Conservation (phyloP, 352 stramenopile species). For the Globisporangium recalcitrans region DNA sequence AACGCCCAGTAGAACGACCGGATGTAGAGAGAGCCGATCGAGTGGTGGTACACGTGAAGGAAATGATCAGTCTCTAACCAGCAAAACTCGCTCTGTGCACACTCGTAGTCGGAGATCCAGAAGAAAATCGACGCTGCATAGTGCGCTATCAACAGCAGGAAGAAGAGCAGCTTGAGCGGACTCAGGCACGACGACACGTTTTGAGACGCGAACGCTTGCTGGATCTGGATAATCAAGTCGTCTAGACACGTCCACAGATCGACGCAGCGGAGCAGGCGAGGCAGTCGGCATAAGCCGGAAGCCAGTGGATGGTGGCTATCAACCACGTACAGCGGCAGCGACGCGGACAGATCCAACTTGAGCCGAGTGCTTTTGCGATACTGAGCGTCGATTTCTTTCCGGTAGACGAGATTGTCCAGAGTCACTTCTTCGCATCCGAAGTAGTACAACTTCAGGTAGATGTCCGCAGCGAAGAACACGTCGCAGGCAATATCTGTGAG, state of each 20-base stretch:
- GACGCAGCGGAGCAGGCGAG: constrained; percentile 45
- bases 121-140: constrained; percentile 70
- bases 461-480: constrained; percentile 41
- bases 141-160: constrained; percentile 56
- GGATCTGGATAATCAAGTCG: constrained; percentile 59
- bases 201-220: constrained; percentile 58
- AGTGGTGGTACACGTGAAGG: constrained; percentile 54
- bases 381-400: constrained; percentile 24
- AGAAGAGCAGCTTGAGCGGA: constrained; percentile 62
- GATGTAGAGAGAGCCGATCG: constrained; percentile 43
- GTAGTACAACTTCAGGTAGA: constrained; percentile 68
- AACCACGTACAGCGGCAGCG: constrained; percentile 52
- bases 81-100: constrained; percentile 28
- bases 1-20: constrained; percentile 73
- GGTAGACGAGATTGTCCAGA: constrained; percentile 40
- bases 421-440: constrained; percentile 43
- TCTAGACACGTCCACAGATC: constrained; percentile 57
- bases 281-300: constrained; percentile 42
- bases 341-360: constrained; percentile 49
- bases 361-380: constrained; percentile 41
- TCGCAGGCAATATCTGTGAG: constrained; percentile 52
- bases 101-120: constrained; percentile 58
- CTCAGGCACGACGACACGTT: constrained; percentile 69
- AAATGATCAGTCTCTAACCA: constrained; percentile 63
- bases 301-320: constrained; percentile 15